These are phyloP conservation scores for Miscanthus lutarioriparius DNA, from an alignment of 176 grass and related monocot species.

Conservation along the genomic window DNA sequence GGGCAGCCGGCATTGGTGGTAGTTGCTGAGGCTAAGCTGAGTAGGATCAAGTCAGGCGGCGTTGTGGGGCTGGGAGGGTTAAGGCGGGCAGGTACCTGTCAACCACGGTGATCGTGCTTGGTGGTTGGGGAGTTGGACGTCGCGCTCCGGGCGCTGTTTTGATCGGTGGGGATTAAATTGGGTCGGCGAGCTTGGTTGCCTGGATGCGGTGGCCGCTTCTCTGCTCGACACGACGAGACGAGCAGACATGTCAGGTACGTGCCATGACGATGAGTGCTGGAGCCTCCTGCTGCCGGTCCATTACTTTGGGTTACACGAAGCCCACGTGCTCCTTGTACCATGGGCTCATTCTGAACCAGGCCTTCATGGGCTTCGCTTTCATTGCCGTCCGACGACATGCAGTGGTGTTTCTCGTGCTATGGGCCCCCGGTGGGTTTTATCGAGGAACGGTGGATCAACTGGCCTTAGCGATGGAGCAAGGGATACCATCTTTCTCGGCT, in stretches of 20 bases:
- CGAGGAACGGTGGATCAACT: too few relatives aligned
- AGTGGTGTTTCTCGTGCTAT: too few relatives aligned
- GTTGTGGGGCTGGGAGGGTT: conserved; percentile 22
- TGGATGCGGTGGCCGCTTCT: background rate
- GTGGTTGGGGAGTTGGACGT: conserved; percentile 33
- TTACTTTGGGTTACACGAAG: background rate
- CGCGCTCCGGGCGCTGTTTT: background rate
- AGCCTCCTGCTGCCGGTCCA: background rate
- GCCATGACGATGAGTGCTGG: too few relatives aligned
- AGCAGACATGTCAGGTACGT: background rate
- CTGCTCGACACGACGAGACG: background rate
- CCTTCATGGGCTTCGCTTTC: background rate
- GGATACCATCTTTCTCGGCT: too few relatives aligned
- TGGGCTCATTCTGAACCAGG: background rate
- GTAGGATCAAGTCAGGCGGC: background rate
- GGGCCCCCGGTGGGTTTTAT: too few relatives aligned
- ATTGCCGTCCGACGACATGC: background rate
- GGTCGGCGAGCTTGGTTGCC: background rate
- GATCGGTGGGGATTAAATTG: conserved; percentile 14
- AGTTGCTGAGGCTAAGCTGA: background rate
- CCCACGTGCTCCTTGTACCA: background rate
- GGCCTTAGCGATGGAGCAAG: too few relatives aligned
- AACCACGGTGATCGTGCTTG: background rate
- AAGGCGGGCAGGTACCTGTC: conserved; percentile 37
- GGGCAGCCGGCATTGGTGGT: conserved; percentile 2